These are phyloP conservation scores for Cercophora scortea DNA, from an alignment of 495 filamentous ascomycete genomes.

Conservation along the genomic window DNA sequence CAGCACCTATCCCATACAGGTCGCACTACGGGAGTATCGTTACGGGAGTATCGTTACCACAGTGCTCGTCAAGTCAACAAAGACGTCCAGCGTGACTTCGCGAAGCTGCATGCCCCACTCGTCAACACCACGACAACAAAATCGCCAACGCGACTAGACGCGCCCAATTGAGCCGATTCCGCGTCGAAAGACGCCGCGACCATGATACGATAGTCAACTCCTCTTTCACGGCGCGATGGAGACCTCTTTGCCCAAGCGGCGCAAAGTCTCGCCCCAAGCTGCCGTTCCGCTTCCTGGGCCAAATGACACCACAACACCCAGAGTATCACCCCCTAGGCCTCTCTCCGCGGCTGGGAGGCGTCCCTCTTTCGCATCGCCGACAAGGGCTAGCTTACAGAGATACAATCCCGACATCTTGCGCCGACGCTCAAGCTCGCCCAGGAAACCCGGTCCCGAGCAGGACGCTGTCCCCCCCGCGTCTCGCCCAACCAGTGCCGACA, in stretches of 20 bases:
- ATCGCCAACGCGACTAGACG: slow-evolving; percentile 11
- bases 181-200: background rate
- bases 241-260: slow-evolving; percentile 53
- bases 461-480: slow-evolving; percentile 17
- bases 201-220: slow-evolving; percentile 6
- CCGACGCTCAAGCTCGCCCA: slow-evolving; percentile 30
- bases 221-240: slow-evolving; percentile 33
- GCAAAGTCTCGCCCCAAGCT: slow-evolving; percentile 49
- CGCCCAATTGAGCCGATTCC: slow-evolving; percentile 5
- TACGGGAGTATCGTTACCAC: too few species aligned
- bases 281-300: slow-evolving; percentile 20
- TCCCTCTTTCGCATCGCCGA: slow-evolving; percentile 59
- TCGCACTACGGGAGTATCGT: too few species aligned
- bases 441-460: slow-evolving; percentile 22
- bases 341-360: slow-evolving; percentile 16
- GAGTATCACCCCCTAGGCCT: slow-evolving; percentile 1
- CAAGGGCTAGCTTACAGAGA: slow-evolving; percentile 54
- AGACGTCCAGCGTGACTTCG: too few species aligned
- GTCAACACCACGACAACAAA: slow-evolving; percentile 1
- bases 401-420: slow-evolving; percentile 53
- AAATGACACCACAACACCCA: slow-evolving; percentile 11
- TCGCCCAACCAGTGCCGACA: slow-evolving; percentile 17
- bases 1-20: too few species aligned
- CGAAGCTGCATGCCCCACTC: background rate
- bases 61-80: too few species aligned